Percentiles rank a stretch among this genome's conserved stretches.
Evolutionary conservation across 257 asterid genomes (phyloP).

Genomic region (Scutellaria baicalensis): DNA sequence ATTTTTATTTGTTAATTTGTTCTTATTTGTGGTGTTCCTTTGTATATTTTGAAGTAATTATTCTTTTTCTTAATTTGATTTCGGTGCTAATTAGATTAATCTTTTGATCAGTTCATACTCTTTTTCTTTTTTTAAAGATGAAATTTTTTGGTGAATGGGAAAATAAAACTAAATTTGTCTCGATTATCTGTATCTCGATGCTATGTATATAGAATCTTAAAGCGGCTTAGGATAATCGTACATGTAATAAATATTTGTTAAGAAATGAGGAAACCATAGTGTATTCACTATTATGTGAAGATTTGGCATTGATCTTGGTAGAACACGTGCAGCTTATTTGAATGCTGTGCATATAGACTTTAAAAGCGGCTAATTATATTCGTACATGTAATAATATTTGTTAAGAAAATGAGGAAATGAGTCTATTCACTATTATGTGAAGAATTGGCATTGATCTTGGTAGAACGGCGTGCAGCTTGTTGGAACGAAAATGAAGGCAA

Average conservation of each 20-base stretch:
- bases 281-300: not conserved
- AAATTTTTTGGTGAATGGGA: not conserved
- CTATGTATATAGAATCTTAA: not conserved
- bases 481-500: not conserved
- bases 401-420: not conserved
- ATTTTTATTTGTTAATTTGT: not conserved
- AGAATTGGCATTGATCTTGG: not conserved
- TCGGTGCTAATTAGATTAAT: not conserved
- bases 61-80: not conserved
- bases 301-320: not conserved
- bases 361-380: too few relatives aligned
- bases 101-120: not conserved
- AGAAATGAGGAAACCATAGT: too few relatives aligned
- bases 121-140: not conserved
- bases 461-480: not conserved
- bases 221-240: too few relatives aligned
- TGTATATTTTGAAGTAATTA: not conserved
- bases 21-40: not conserved
- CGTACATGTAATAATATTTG: not conserved
- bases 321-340: not conserved
- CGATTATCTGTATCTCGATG: not conserved
- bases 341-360: not conserved
- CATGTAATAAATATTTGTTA: too few relatives aligned
- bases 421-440: not conserved
- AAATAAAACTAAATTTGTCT: not conserved